phyloP scores from a whole-genome alignment of 306 rosid genomes.

The Prunus kanzakura region DNA sequence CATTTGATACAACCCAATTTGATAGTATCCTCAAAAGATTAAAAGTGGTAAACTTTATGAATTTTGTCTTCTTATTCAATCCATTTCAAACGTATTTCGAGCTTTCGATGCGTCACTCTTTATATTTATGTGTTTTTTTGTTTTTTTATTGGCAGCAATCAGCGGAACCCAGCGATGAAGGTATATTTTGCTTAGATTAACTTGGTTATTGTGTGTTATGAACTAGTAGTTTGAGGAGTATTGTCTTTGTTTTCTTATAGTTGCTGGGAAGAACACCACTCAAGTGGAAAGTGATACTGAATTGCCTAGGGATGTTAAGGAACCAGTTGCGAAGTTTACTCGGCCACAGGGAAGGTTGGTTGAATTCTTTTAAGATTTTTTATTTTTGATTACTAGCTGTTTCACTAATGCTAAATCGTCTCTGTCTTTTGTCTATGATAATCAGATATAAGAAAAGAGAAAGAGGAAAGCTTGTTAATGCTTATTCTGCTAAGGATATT shows the following conservation, averaged over 20 bases:
- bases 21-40: conserved; percentile 86
- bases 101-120: background rate
- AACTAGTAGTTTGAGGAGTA: background rate
- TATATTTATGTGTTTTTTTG: background rate
- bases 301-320: conserved; percentile 31
- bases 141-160: conserved; percentile 54
- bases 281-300: conserved; percentile 40
- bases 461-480: conserved; percentile 81
- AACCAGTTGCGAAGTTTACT: conserved; percentile 51
- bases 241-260: conserved; percentile 20
- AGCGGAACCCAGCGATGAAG: conserved; percentile 46
- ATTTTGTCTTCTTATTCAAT: background rate
- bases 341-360: conserved; percentile 94
- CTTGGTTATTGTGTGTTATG: background rate
- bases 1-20: conserved; percentile 85
- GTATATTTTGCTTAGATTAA: conserved; percentile 28
- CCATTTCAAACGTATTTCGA: background rate
- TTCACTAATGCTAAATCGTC: background rate
- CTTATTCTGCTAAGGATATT: conserved; percentile 80
- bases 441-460: conserved; percentile 83
- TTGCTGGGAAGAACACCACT: conserved; percentile 19
- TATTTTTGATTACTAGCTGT: background rate
- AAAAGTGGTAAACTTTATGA: conserved; percentile 67
- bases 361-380: background rate
- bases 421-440: background rate